Percentiles rank a stretch among this genome's conserved stretches.
phyloP scores from a whole-genome alignment of 2,329 filamentous ascomycete species.

The Pseudogymnoascus sp. region DNA sequence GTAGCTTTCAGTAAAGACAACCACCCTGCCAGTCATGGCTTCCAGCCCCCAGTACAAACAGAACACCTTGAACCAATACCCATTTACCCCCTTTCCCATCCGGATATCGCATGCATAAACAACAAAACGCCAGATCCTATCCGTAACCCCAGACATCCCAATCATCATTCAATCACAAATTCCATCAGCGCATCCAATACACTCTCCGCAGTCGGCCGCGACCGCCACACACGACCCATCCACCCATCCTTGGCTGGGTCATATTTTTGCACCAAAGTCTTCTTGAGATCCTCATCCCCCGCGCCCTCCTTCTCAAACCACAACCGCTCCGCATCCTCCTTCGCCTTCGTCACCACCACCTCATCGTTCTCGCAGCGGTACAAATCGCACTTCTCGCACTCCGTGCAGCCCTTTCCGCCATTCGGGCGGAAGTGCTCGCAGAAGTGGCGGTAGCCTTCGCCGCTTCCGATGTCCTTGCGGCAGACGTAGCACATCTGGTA shows the following conservation, averaged over 20 bases:
- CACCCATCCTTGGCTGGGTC: constrained; percentile 18
- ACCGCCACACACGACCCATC: constrained; percentile 19
- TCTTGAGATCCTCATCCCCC: constrained; percentile 48
- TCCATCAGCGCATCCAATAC: constrained; percentile 28
- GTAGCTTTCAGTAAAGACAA: neutral
- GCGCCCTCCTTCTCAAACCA: constrained; percentile 61
- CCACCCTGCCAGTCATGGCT: neutral
- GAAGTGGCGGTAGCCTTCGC: constrained; percentile 84
- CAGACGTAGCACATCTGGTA: constrained; percentile 99
- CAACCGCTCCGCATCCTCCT: constrained; percentile 60
- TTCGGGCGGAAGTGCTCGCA: constrained; percentile 89
- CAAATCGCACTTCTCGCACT: constrained; percentile 76
- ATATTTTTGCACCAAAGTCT: constrained; percentile 45
- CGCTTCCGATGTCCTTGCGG: constrained; percentile 58
- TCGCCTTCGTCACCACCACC: constrained; percentile 57
- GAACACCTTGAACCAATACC: neutral
- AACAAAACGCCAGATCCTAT: constrained; percentile 5
- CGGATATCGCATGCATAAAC: constrained; percentile 9
- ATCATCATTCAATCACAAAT: constrained; percentile 25
- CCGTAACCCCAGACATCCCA: neutral
- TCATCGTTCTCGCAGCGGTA: constrained; percentile 66
- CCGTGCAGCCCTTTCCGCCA: constrained; percentile 63
- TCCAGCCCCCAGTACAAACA: neutral
- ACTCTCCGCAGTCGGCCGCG: constrained; percentile 23
- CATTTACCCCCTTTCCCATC: neutral